These are phyloP conservation scores for Solanum gracilifrons DNA, from an alignment of 257 asterid species.

Conservation along the genomic window DNA sequence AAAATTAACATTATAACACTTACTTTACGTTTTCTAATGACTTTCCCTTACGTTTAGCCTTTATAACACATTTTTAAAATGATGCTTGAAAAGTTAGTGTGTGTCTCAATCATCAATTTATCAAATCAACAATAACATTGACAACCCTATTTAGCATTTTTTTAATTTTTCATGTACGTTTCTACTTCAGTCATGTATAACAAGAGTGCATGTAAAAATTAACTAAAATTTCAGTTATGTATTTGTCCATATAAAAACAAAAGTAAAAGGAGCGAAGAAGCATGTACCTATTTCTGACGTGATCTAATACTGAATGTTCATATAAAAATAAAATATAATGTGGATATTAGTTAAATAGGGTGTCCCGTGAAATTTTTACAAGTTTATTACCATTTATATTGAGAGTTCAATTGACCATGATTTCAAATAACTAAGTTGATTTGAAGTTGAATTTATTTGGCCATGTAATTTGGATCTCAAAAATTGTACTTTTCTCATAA, in stretches of 20 bases:
- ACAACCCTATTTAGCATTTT: background rate
- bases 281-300: background rate
- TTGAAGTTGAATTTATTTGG: too few relatives aligned
- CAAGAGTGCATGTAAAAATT: background rate
- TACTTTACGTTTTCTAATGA: background rate
- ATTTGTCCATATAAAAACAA: background rate
- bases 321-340: too few relatives aligned
- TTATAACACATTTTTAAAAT: background rate
- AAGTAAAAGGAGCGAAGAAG: background rate
- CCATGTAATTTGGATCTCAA: too few relatives aligned
- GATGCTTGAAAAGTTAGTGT: background rate
- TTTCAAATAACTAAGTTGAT: too few relatives aligned
- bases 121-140: background rate
- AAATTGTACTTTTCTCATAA: too few relatives aligned
- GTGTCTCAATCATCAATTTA: background rate
- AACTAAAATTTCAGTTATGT: too few relatives aligned
- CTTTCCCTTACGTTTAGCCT: background rate
- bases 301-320: background rate
- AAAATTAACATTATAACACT: background rate
- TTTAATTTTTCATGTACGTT: too few relatives aligned
- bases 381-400: background rate
- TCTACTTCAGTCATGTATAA: background rate
- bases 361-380: background rate
- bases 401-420: background rate
- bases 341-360: background rate